Conservation (phyloP, 257 asterid species). For the Cynanchum wilfordii region DNA sequence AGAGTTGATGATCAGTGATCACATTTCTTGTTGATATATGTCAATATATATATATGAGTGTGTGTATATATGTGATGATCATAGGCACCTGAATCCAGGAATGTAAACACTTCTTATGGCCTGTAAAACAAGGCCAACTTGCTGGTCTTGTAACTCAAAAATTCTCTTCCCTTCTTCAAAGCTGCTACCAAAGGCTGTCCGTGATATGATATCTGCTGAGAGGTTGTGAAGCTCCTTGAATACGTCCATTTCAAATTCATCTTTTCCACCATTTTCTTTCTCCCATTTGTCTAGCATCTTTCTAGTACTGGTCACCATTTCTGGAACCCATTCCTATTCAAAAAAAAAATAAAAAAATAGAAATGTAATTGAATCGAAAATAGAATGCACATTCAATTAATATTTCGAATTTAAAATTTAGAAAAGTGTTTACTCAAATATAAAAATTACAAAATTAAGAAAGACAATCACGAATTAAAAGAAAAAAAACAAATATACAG, state of each 20-base stretch:
- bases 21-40: too few relatives aligned
- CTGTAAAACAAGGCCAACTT: conserved; percentile 34
- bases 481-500: too few relatives aligned
- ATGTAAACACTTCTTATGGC: conserved; percentile 43
- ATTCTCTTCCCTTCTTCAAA: conserved; percentile 50
- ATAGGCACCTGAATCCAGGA: conserved; percentile 48
- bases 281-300: conserved; percentile 35
- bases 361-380: too few relatives aligned
- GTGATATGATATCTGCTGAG: conserved; percentile 45
- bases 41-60: too few relatives aligned
- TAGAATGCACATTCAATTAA: too few relatives aligned
- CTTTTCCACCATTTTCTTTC: conserved; percentile 9
- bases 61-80: background rate
- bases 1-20: too few relatives aligned
- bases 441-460: too few relatives aligned
- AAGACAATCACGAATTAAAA: too few relatives aligned
- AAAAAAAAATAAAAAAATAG: too few relatives aligned
- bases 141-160: conserved; percentile 46
- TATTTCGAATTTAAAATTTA: too few relatives aligned
- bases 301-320: conserved; percentile 25
- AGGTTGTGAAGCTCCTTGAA: conserved; percentile 32
- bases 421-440: too few relatives aligned
- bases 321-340: conserved; percentile 38
- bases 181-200: conserved; percentile 56
- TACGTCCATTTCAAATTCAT: conserved; percentile 33